Base-by-base conservation (phyloP, 352 stramenopile species). In the Phytophthora citrophthora region DNA sequence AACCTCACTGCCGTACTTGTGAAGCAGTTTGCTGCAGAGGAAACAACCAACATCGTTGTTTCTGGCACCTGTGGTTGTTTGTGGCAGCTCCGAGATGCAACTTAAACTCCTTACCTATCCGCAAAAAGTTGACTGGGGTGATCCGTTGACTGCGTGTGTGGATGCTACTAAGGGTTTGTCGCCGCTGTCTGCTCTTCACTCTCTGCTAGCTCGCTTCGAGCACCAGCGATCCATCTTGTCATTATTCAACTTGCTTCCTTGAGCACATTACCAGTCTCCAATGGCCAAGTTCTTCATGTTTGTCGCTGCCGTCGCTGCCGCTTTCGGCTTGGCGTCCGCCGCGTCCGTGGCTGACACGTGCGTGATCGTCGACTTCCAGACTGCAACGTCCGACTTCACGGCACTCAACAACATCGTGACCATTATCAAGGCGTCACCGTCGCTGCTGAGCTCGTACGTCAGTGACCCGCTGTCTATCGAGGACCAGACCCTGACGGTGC, bases 391-490 rank as follows among this genome's bases (percentile, higher is more conserved):
- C 24, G 77, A 86, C 58, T 69, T 89, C 64, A 64, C 58, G 41
- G 58, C 66, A 50, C 64, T 87, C 63, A 88, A 86, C 74, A 70
- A 59, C 26, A 55, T 87, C 15, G 61, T 89, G 26, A 70, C 71
- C 18, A 53, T 87, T 38, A 60, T 86, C 16, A 70, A 77, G 39
- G 31, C 83, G 27, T 77, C 70, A 12, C 59, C 53, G 40, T 64
- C 54, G 48, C 56, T 77, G 36, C 62, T 76, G 57, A 66, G 53
- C 44, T 66, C 57, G 16, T 73, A 72, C 66, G 23, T 87, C 26
- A 55, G 63, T 20, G 78, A 88, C 59, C 79, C 79, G 41, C 47
- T 82, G 26, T 39, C 61, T 26, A 44, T 86, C 26, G 47, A 61
- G 18, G 55, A 80, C 64, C 69, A 88, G 56, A 75, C 63, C 10